Base-by-base conservation (phyloP, 2,329 filamentous ascomycete species). In the Botrytis fragariae region DNA sequence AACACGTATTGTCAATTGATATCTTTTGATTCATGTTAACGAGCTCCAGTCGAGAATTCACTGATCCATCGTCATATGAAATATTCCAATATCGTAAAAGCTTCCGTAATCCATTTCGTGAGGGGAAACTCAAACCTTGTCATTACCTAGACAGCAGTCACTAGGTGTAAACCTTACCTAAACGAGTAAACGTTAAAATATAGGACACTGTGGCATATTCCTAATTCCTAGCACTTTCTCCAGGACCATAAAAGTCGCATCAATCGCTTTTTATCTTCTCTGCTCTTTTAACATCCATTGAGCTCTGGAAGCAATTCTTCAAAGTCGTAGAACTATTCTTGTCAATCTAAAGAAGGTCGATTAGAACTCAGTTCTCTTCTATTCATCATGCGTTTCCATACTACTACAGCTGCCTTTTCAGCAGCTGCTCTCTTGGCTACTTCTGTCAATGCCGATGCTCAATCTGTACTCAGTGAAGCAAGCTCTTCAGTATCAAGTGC, bases 341-440 rank as follows among this genome's bases (percentile, higher is more conserved):
- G 29, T 76, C 75, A 54, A 72, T 76, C 68, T 44, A 9, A 68
- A 62, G 64, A 67, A 62, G 64, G 71, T 77, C 72, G 75, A 78
- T 77, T 74, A 60, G 72, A 74, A 68, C 42, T 37, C 72, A 39
- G 73, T 77, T 76, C 74, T 72, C 72, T 74, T 71, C 71, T 77
- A 69, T 70, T 73, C 77, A 77, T 61, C 69, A 97, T 97, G 94
- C 93, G 92, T 90, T 90, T 97, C 85, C 92, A 92, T 85, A 87
- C 92, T 85, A 87, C 92, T 83, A 89, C 92, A 81, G 89, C 94
- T 80, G 92, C 91, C 78, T 89, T 92, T 78, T 88, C 92, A 81
- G 91, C 93, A 82, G 92, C 93, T 80, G 90, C 92, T 80, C 84
- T 94, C 78, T 84, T 92, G 81, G 91, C 91, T 78, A 88, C 90